These are phyloP conservation scores for Syncephalis plumigaleata DNA, from an alignment of 371 early-diverging fungal species.

Conservation along the genomic window DNA sequence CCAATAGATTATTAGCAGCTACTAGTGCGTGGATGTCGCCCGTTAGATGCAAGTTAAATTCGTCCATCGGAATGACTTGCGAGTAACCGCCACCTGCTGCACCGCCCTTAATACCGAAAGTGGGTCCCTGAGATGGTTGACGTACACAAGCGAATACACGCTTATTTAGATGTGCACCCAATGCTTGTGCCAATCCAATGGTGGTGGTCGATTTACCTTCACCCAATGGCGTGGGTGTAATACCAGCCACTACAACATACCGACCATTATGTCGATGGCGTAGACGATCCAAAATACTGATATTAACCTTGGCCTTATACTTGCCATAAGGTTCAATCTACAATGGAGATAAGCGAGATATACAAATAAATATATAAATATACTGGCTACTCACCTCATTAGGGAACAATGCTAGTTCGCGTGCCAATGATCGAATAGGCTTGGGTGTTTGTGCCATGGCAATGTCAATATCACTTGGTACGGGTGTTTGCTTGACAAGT, in stretches of 20 bases:
- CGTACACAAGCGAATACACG: slow-evolving; percentile 88
- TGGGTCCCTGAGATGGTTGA: slow-evolving; percentile 95
- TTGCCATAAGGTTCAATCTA: slow-evolving; percentile 77
- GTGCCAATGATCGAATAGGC: slow-evolving; percentile 53
- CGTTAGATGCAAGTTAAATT: slow-evolving; percentile 94
- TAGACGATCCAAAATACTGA: slow-evolving; percentile 67
- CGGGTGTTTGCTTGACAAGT: slow-evolving; percentile 40
- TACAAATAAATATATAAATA: slow-evolving; percentile 2
- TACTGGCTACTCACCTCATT: slow-evolving; percentile 29
- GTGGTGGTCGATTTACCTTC: slow-evolving; percentile 96
- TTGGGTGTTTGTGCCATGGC: slow-evolving; percentile 78
- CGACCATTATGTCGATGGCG: slow-evolving; percentile 60
- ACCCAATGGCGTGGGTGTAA: slow-evolving; percentile 94
- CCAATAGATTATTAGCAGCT: slow-evolving; percentile 87
- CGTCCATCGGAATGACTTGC: slow-evolving; percentile 97
- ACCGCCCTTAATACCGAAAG: slow-evolving; percentile 96
- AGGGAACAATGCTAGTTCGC: slow-evolving; percentile 60
- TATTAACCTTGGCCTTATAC: slow-evolving; percentile 76
- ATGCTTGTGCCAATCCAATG: slow-evolving; percentile 84
- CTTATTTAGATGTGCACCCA: slow-evolving; percentile 80
- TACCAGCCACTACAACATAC: slow-evolving; percentile 93
- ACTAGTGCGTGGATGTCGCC: slow-evolving; percentile 96
- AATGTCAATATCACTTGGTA: slow-evolving; percentile 73
- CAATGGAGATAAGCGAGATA: background rate
- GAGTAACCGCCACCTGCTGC: slow-evolving; percentile 97